phyloP scores from a whole-genome alignment of 192 early-diverging fungal genomes.

The Tieghemiomyces parasiticus region DNA sequence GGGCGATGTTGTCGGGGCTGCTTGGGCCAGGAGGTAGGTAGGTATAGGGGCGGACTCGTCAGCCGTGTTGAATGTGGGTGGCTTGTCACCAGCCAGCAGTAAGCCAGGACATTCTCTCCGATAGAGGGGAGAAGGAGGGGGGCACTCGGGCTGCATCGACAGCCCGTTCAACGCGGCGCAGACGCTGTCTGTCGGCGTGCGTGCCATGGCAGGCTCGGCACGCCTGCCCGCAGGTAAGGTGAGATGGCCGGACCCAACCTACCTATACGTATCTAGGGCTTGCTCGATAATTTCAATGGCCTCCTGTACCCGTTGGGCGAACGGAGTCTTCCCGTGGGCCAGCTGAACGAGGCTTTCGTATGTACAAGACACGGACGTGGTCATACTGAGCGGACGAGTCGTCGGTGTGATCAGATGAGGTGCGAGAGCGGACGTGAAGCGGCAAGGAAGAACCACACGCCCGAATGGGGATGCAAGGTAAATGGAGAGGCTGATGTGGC shows the following conservation, averaged over 20 bases:
- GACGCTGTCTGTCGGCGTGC: neutral
- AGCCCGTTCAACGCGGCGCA: neutral
- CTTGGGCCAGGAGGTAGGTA: neutral
- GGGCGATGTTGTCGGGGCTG: slow-evolving; percentile 45
- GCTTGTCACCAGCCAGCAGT: neutral
- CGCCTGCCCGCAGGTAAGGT: neutral
- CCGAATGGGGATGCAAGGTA: too few species aligned
- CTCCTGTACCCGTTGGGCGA: neutral
- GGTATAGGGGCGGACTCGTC: neutral
- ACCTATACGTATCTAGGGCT: slow-evolving; percentile 30
- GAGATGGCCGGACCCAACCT: slow-evolving; percentile 4
- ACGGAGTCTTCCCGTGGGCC: neutral
- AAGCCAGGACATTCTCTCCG: neutral
- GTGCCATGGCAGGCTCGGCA: neutral
- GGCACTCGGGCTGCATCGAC: neutral
- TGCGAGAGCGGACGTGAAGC: too few species aligned
- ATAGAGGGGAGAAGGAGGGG: neutral
- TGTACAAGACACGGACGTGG: neutral
- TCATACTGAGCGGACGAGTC: too few species aligned
- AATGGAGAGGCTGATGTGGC: too few species aligned
- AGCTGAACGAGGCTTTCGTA: neutral
- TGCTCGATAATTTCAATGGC: slow-evolving; percentile 19
- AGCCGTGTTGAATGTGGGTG: neutral
- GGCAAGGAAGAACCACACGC: too few species aligned
- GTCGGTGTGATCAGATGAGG: too few species aligned